phyloP scores from a whole-genome alignment of 164 flowering plant genomes.

The Liriodendron chinense region DNA sequence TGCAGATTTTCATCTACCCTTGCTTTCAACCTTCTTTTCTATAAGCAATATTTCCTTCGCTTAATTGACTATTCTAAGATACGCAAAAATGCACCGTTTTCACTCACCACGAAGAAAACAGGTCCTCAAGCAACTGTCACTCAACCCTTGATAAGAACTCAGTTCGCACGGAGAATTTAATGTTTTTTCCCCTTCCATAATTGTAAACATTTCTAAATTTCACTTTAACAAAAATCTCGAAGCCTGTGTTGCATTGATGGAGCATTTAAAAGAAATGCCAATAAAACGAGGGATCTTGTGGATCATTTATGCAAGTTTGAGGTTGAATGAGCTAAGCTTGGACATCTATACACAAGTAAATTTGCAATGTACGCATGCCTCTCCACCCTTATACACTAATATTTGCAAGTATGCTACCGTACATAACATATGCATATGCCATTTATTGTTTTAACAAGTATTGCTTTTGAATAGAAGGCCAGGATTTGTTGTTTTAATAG shows the following conservation, averaged over 20 bases:
- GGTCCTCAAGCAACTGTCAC: not conserved
- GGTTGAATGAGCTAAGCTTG: not conserved
- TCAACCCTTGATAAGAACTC: not conserved
- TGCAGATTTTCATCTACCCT: not conserved
- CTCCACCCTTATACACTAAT: too few species aligned
- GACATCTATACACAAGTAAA: not conserved
- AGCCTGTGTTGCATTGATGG: not conserved
- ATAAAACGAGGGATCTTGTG: not conserved
- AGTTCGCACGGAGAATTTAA: not conserved
- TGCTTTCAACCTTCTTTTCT: too few species aligned
- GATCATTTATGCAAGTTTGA: not conserved
- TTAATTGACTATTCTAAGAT: not conserved
- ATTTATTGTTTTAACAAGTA: constrained; percentile 4
- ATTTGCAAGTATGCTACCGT: not conserved
- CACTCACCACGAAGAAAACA: not conserved
- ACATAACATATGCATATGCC: not conserved
- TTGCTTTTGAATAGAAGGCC: not conserved
- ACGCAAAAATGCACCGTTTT: not conserved
- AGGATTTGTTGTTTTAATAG: too few species aligned
- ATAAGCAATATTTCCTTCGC: not conserved
- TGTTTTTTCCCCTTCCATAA: not conserved
- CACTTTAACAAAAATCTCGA: not conserved
- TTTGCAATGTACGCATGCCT: not conserved
- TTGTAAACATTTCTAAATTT: too few species aligned
- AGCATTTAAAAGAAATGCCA: not conserved